Evolutionary conservation across 169 alveolate species (phyloP), one percentile per base, ranked within the genome.

Genomic region (Prorocentrum cordatum): DNA sequence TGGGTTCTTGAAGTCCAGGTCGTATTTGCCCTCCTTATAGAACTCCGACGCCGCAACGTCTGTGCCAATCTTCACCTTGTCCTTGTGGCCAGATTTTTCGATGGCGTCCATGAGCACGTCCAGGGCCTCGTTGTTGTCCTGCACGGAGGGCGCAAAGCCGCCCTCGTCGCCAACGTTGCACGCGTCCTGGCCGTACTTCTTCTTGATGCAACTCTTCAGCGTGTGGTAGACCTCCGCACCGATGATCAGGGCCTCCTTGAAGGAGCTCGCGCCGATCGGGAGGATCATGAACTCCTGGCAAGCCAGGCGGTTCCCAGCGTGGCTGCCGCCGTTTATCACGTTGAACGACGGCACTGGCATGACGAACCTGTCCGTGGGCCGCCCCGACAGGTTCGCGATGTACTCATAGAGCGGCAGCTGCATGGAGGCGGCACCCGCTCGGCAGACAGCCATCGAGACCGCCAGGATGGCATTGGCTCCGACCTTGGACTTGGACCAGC

Each of bases 41-140:
- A 98, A 97, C 94, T 98, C 99, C 31, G 99, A 97, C 6, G 99
- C 99, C 24, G 99, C 99, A 45, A 97, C 98, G 90, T 98, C 99
- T 92, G 97, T 94, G 31, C 98, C 99, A 58, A 98, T 95, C 85
- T 96, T 97, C 61, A 98, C 92, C 89, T 80, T 80, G 89, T 36
- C 99, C 54, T 93, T 95, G 92, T 97, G 98, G 16, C 99, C 99
- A 39, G 99, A 97, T 67, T 93, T 94, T 85, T 96, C 93, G 87
- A 98, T 97, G 83, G 99, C 99, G 92, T 96, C 98, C n/a, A 95
- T 95, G 66, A 98, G 94, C 32, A 98, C 95, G 72, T 95, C 97
- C 59, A 98, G 97, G 26, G 99, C 99, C 94, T 98, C 99, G 85
- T 95, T 96, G 83, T 98, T 95, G 92, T 95, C 92, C 89, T 94